A percentile compares a stretch with the other conserved stretches of the same genome.
phyloP scores from a whole-genome alignment of 805 yeast species.

The Ogataea dorogensis region DNA sequence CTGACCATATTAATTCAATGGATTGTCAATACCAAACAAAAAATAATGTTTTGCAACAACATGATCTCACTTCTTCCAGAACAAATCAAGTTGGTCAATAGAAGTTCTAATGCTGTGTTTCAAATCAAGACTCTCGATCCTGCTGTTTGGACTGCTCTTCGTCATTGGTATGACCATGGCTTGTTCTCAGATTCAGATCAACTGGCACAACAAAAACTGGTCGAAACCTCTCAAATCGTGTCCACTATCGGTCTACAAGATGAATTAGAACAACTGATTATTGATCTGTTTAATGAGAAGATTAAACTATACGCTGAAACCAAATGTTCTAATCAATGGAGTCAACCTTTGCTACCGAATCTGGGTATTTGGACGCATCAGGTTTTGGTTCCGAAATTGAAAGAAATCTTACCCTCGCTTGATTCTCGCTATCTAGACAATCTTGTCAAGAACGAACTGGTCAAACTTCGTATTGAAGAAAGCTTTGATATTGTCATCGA shows the following conservation, averaged over 20 bases:
- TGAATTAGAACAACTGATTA: conserved; percentile 31
- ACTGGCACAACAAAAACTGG: conserved; percentile 14
- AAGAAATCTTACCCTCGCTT: conserved; percentile 16
- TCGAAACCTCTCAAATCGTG: conserved; percentile 19
- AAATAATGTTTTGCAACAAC: conserved; percentile 13
- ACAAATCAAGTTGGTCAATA: conserved; percentile 19
- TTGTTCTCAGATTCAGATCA: conserved; percentile 15
- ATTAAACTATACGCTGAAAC: conserved; percentile 34
- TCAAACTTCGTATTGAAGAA: conserved; percentile 52
- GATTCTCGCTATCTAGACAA: conserved; percentile 19
- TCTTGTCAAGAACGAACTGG: conserved; percentile 26
- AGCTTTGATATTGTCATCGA: conserved; percentile 55
- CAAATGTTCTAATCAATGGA: conserved; percentile 39
- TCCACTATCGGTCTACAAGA: conserved; percentile 21
- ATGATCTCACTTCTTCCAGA: conserved; percentile 12
- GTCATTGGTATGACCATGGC: conserved; percentile 16
- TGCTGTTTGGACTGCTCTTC: conserved; percentile 11
- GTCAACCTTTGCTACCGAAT: conserved; percentile 33
- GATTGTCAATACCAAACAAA: conserved; percentile 15
- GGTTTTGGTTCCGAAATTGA: conserved; percentile 37
- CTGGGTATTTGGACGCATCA: conserved; percentile 39
- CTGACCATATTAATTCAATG: conserved; percentile 18
- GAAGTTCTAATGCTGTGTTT: conserved; percentile 26
- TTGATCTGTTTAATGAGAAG: conserved; percentile 37
- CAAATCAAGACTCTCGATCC: conserved; percentile 15